Evolutionary conservation across 1,139 yeast genomes (phyloP).

Genomic region (Sporopachydermia cereana): DNA sequence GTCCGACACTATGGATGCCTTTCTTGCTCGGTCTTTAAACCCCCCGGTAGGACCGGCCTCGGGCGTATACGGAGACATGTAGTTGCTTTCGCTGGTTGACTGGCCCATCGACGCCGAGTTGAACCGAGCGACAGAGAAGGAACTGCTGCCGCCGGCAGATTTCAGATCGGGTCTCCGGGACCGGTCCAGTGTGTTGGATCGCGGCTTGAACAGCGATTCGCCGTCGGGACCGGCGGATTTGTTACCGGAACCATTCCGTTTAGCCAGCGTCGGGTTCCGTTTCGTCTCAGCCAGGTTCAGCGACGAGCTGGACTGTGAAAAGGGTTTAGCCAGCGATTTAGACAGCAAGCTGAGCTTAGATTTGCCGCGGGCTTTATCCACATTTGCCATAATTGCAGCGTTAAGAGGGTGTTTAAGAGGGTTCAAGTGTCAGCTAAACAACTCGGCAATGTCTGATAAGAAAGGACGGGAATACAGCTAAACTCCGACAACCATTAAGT

Average conservation of each 20-base stretch:
- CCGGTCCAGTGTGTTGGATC: neutral
- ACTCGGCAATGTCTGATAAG: too few relatives aligned
- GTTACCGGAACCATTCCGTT: neutral
- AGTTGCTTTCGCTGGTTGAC: neutral
- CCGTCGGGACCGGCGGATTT: neutral
- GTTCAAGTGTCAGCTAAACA: too few relatives aligned
- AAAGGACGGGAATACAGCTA: too few relatives aligned
- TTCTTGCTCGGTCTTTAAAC: neutral
- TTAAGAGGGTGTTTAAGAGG: too few relatives aligned
- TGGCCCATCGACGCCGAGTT: neutral
- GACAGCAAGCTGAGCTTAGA: slow-evolving; percentile 3
- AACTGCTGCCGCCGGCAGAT: neutral
- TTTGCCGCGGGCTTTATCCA: neutral
- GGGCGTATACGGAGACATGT: neutral
- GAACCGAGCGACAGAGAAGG: neutral
- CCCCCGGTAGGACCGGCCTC: neutral
- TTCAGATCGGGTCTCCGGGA: slow-evolving; percentile 1
- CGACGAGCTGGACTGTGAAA: slow-evolving; percentile 1
- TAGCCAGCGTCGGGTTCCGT: neutral
- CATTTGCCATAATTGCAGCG: neutral
- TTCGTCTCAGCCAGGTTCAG: neutral
- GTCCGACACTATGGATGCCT: slow-evolving; percentile 1
- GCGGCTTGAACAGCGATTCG: neutral
- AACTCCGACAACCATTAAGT: too few relatives aligned
- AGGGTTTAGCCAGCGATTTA: slow-evolving; percentile 1